phyloP scores from a whole-genome alignment of 1,284 basidiomycete genomes.

The Inonotus obliquus region DNA sequence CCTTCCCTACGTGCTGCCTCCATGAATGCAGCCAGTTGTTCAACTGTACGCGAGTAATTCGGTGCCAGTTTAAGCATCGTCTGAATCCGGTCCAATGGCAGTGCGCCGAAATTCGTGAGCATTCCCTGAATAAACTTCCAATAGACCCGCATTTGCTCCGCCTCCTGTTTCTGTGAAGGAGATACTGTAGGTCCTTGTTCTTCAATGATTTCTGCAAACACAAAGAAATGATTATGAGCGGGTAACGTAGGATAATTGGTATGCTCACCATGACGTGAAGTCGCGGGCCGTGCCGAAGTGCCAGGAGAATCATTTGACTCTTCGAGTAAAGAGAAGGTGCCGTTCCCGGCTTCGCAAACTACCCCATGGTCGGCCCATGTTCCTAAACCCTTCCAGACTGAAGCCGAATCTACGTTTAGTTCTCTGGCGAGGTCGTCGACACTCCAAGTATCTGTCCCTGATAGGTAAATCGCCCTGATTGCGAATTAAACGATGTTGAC shows the following conservation, averaged over 20 bases:
- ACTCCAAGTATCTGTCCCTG: conserved; percentile 40
- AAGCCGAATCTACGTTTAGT: conserved; percentile 55
- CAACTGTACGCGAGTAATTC: conserved; percentile 70
- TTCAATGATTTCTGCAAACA: conserved; percentile 11
- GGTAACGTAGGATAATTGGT: background rate
- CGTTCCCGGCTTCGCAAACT: conserved; percentile 58
- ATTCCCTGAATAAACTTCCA: conserved; percentile 88
- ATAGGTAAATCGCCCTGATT: background rate
- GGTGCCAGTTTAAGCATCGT: conserved; percentile 78
- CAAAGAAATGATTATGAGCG: background rate
- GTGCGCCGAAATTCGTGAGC: conserved; percentile 74
- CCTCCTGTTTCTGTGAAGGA: conserved; percentile 69
- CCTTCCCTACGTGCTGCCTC: conserved; percentile 75
- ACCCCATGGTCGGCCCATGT: conserved; percentile 86
- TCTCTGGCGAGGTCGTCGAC: conserved; percentile 63
- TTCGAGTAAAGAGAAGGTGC: conserved; percentile 61
- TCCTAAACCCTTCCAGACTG: conserved; percentile 67
- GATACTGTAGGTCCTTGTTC: conserved; percentile 44
- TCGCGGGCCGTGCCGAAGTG: conserved; percentile 24
- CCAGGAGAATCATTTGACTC: conserved; percentile 34
- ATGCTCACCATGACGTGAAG: conserved; percentile 30
- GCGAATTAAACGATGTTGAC: conserved; percentile 7
- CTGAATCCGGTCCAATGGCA: conserved; percentile 75
- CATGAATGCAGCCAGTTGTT: conserved; percentile 74
- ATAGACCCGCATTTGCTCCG: conserved; percentile 78